Conservation (phyloP, 352 stramenopile genomes). For the Phytophthora citricola region DNA sequence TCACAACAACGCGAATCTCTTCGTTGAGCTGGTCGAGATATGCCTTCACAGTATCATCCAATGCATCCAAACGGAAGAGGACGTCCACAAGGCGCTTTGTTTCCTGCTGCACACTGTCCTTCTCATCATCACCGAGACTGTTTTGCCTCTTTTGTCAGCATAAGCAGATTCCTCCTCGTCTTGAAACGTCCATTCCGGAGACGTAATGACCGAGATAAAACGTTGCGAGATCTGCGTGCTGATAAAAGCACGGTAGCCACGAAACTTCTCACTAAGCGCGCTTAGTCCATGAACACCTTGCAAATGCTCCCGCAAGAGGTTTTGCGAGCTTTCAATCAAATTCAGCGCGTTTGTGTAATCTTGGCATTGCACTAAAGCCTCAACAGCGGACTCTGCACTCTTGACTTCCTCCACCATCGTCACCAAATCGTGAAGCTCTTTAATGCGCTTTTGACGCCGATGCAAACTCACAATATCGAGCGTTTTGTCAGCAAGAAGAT, state of each 20-base stretch:
- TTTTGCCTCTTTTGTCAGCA: constrained; percentile 25
- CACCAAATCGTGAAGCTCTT: constrained; percentile 81
- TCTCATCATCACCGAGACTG: constrained; percentile 44
- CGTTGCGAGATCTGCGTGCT: constrained; percentile 78
- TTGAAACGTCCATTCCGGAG: constrained; percentile 82
- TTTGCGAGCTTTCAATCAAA: constrained; percentile 78
- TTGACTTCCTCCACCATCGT: constrained; percentile 89
- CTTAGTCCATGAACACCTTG: constrained; percentile 82
- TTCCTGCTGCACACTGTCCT: constrained; percentile 46
- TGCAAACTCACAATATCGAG: constrained; percentile 90
- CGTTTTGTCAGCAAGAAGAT: constrained; percentile 83
- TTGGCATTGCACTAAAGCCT: constrained; percentile 85
- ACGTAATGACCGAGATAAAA: constrained; percentile 84
- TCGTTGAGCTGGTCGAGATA: constrained; percentile 87
- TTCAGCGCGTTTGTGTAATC: constrained; percentile 84
- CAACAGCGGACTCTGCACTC: constrained; percentile 80
- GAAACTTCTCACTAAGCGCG: constrained; percentile 78
- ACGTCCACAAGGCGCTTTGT: constrained; percentile 69
- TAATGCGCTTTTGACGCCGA: constrained; percentile 80
- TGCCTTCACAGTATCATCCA: constrained; percentile 73
- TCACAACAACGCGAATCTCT: constrained; percentile 89
- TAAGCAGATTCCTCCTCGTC: constrained; percentile 50
- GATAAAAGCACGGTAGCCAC: constrained; percentile 77
- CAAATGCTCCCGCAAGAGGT: constrained; percentile 71
- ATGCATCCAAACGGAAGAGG: constrained; percentile 76